A percentile compares a stretch with the other conserved stretches of the same genome.
Evolutionary conservation across 345 rosid species (phyloP).

Genomic region (Laguncularia racemosa): DNA sequence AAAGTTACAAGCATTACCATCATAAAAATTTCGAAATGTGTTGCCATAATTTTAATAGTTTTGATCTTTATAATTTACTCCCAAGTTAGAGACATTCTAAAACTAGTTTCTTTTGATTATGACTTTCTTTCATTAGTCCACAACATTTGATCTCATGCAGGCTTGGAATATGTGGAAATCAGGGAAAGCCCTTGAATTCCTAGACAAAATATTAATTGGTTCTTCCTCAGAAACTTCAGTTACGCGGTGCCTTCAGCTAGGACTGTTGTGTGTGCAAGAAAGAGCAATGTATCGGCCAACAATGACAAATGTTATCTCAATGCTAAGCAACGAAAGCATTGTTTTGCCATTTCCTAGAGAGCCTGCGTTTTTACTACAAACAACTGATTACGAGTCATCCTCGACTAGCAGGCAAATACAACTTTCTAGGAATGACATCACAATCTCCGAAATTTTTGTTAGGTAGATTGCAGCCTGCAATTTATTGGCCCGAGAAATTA

Average conservation of each 20-base stretch:
- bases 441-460: constrained; percentile 1
- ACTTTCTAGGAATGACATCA: background rate
- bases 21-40: no score
- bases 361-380: constrained; percentile 1
- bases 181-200: constrained; percentile 3
- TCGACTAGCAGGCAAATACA: background rate
- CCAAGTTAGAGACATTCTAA: no score
- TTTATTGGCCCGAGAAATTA: background rate
- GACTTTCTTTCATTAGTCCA: background rate
- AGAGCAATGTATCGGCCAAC: constrained; percentile 9
- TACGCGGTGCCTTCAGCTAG: constrained; percentile 5
- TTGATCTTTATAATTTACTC: no score
- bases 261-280: constrained; percentile 7
- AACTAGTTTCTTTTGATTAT: background rate
- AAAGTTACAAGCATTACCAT: no score
- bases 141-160: background rate
- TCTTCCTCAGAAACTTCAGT: background rate
- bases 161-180: constrained; percentile 12
- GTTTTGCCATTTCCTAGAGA: constrained; percentile 8
- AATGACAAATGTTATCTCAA: constrained; percentile 11
- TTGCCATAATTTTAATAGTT: no score
- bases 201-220: constrained; percentile 4
- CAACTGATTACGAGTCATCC: background rate
- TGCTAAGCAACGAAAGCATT: constrained; percentile 7
- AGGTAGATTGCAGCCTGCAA: no score